A percentile compares a stretch with the other conserved stretches of the same genome.
Evolutionary conservation across 2,329 filamentous ascomycete species (phyloP).

Genomic region (Colletotrichum sp.): DNA sequence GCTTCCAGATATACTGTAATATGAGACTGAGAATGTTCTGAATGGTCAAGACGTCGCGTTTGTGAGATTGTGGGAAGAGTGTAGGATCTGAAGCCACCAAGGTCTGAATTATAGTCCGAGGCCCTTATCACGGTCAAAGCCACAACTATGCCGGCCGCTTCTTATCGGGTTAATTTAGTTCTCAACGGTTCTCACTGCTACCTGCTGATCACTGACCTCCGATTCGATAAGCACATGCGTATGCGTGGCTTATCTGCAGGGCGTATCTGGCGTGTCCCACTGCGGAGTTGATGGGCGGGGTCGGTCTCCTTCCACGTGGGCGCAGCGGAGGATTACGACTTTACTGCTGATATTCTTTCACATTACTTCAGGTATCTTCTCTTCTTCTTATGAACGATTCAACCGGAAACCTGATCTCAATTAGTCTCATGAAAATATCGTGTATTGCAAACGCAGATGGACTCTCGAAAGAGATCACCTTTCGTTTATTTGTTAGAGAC

Average conservation of each 20-base stretch:
- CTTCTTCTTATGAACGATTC: not conserved
- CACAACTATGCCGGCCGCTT: not conserved
- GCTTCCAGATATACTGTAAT: not conserved
- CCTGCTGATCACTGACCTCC: not conserved
- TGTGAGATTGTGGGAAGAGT: not conserved
- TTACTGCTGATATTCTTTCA: not conserved
- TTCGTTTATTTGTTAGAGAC: no score
- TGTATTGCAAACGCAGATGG: no score
- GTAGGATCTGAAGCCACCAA: not conserved
- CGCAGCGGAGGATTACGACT: not conserved
- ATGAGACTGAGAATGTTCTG: not conserved
- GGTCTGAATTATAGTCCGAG: not conserved
- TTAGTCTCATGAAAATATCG: no score
- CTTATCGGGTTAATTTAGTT: not conserved
- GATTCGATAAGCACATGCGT: not conserved
- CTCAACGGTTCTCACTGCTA: not conserved
- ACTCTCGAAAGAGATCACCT: no score
- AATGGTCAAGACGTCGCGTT: not conserved
- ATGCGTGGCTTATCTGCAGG: not conserved
- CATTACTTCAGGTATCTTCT: accelerated
- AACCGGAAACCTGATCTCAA: accelerated
- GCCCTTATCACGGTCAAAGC: not conserved
- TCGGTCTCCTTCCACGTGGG: not conserved
- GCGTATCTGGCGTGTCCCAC: constrained; percentile 8
- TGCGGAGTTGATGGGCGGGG: not conserved